Percentiles rank a stretch among this genome's conserved stretches.
Conservation (phyloP, 768 basidiomycete genomes). For the Lentinula edodes region DNA sequence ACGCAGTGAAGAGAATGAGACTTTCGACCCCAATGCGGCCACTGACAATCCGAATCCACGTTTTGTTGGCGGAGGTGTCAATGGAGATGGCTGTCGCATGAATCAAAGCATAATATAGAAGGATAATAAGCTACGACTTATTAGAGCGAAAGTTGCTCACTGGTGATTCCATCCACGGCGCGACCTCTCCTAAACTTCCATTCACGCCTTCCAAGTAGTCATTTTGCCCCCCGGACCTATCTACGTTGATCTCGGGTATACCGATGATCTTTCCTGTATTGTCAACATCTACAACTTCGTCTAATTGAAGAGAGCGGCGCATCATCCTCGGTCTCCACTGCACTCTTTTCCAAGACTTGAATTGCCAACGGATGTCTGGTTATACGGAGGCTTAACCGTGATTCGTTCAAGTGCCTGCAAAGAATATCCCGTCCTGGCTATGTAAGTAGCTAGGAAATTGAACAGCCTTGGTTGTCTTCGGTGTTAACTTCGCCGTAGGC, state of each 20-base stretch:
- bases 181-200: not conserved
- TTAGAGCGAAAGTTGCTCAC: not conserved
- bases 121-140: not conserved
- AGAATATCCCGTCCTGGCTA: not conserved
- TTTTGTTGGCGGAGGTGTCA: slow-evolving; percentile 1
- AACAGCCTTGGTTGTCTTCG: not conserved
- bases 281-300: not conserved
- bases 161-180: not conserved
- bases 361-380: not conserved
- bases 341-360: not conserved
- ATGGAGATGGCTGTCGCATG: not conserved
- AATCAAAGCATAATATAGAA: not conserved
- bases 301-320: not conserved
- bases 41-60: not conserved
- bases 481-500: not conserved
- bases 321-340: not conserved
- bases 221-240: not conserved
- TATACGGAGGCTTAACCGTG: not conserved
- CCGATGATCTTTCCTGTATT: not conserved
- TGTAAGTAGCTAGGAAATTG: not conserved
- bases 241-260: slow-evolving; percentile 3
- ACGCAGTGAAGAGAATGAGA: not conserved
- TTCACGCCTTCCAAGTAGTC: not conserved
- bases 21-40: not conserved
- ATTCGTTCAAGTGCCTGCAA: not conserved